phyloP scores from a whole-genome alignment of 306 rosid genomes.

The Sophora flavescens region DNA sequence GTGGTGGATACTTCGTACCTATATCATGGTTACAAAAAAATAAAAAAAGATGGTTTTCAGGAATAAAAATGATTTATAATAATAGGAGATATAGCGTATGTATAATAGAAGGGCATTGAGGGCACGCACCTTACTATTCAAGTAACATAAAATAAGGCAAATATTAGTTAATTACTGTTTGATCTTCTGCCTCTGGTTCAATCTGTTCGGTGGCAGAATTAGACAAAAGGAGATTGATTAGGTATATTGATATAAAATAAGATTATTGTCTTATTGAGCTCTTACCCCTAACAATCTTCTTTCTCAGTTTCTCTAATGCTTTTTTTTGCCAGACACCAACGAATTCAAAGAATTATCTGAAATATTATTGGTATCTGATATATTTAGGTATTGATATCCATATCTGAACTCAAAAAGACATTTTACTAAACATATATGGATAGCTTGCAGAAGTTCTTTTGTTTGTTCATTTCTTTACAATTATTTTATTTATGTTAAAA shows the following conservation, averaged over 20 bases:
- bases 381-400: neutral
- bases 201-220: constrained; percentile 21
- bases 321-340: neutral
- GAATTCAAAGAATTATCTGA: constrained; percentile 28
- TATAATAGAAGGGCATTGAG: constrained; percentile 57
- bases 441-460: neutral
- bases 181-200: neutral
- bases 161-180: constrained; percentile 25
- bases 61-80: constrained; percentile 37
- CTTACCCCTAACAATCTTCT: neutral
- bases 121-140: constrained; percentile 72
- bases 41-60: constrained; percentile 40
- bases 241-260: neutral
- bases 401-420: neutral
- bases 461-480: neutral
- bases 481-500: constrained; percentile 2
- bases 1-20: too few species aligned
- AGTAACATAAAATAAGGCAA: constrained; percentile 32
- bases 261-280: neutral
- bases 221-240: constrained; percentile 23
- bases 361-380: constrained; percentile 21
- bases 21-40: too few species aligned
- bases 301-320: neutral
- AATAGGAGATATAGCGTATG: constrained; percentile 13
- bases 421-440: neutral